Conservation (phyloP, 2,329 filamentous ascomycete genomes). For the Apiospora koreana region DNA sequence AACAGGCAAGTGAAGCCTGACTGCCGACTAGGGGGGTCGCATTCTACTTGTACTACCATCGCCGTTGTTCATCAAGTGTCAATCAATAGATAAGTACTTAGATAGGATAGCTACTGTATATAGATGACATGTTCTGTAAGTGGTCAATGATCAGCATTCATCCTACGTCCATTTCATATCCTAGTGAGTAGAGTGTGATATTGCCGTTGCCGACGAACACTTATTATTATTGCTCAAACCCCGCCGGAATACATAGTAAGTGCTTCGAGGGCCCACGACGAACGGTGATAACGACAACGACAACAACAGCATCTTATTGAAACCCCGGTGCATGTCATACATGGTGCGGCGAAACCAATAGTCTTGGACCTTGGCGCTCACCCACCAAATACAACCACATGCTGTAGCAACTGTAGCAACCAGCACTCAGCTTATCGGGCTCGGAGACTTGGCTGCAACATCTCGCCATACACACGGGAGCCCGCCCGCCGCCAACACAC, state of each 20-base stretch:
- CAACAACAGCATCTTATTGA: not conserved
- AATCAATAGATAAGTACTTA: not conserved
- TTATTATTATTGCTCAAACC: not conserved
- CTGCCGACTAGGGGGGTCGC: not conserved
- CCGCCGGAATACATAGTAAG: not conserved
- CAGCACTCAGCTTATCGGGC: not conserved
- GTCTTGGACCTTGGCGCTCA: constrained; percentile 1
- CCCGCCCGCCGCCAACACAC: not conserved
- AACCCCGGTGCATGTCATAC: constrained; percentile 4
- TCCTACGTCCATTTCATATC: not conserved
- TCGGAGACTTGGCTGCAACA: constrained; percentile 5
- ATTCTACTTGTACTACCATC: not conserved
- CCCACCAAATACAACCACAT: no score
- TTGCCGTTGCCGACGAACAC: not conserved
- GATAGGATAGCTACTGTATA: not conserved
- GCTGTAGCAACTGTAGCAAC: not conserved
- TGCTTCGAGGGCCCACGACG: not conserved
- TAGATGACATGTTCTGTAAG: not conserved
- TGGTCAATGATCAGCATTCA: not conserved
- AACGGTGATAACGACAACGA: not conserved
- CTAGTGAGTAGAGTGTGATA: not conserved
- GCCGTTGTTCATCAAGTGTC: not conserved
- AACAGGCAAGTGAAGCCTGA: not conserved
- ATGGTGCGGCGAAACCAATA: constrained; percentile 2
- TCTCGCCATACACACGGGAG: not conserved